Evolutionary conservation across 768 basidiomycete genomes (phyloP), one percentile per base, ranked within the genome.

Genomic region (Suillus luteus): DNA sequence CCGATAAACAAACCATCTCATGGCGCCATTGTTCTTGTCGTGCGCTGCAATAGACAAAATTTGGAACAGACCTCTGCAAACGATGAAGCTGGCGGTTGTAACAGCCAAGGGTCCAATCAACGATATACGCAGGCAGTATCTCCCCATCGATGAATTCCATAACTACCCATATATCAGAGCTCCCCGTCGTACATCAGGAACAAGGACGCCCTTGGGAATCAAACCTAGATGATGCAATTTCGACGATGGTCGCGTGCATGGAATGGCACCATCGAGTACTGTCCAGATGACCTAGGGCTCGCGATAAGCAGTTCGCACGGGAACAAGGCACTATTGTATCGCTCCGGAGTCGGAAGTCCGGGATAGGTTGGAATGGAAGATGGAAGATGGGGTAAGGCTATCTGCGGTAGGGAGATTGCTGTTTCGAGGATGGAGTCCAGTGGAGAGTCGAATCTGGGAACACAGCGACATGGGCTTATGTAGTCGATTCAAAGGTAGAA

Each of bases 61-160:
- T 31, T 12, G 58, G 58, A 44, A 46, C 31, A 19, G 59, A 27
- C 11, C 33, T 27, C 24, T 14, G 15, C 22, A 70, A 5, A n/a
- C 41, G 35, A 12, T 71, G 71, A 19, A 77, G 70, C 61, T 73
- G 72, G 24, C 62, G 57, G 11, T 75, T 49, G 57, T 75, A 76
- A 15, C 69, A 46, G 3, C 75, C 70, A 8, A 77, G 55, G 8
- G 72, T 73, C 57, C 69, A 74, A 1, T 71, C 72, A 24, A 75
- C 63, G 35, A 66, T 64, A 38, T 71, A 69, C 52, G 61, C 65
- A 43, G 57, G 46, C 33, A 77, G 69, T 58, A 63, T 68, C 22
- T 64, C 44, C 14, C 72, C 75, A 17, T 67, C 59, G 38, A 77
- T 65, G 55, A 69, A 67, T 59, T 77, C 75, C 67, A 76, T 65